A percentile compares a stretch with the other conserved stretches of the same genome.
These are phyloP conservation scores for Sporisorium scitamineum DNA, from an alignment of 1,284 basidiomycete genomes.

Conservation along the genomic window DNA sequence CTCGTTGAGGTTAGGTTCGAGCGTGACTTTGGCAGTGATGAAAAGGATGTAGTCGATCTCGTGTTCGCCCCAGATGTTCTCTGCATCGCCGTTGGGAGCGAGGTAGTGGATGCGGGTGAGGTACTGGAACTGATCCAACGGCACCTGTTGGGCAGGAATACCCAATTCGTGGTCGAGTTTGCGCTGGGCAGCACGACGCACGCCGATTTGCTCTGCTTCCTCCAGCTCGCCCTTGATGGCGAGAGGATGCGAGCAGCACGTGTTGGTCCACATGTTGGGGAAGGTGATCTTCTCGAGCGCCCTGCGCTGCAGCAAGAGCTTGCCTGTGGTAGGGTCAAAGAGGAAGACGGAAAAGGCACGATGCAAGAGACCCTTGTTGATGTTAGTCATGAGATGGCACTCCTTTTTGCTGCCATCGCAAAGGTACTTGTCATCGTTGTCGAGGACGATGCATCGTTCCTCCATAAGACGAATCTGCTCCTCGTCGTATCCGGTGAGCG, in stretches of 20 bases:
- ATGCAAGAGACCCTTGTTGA: slow-evolving; percentile 92
- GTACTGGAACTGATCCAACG: slow-evolving; percentile 90
- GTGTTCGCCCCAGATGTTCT: slow-evolving; percentile 97
- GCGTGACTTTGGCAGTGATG: slow-evolving; percentile 87
- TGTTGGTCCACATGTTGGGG: slow-evolving; percentile 99
- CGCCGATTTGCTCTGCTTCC: slow-evolving; percentile 77
- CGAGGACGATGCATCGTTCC: slow-evolving; percentile 94
- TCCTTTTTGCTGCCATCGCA: slow-evolving; percentile 84
- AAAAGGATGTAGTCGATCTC: slow-evolving; percentile 99
- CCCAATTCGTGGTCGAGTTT: slow-evolving; percentile 98
- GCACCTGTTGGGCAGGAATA: slow-evolving; percentile 80
- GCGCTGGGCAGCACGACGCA: slow-evolving; percentile 86
- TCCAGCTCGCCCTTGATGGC: slow-evolving; percentile 80
- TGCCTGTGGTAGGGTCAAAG: slow-evolving; percentile 92
- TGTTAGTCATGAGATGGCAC: slow-evolving; percentile 99
- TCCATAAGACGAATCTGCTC: slow-evolving; percentile 85
- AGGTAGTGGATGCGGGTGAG: slow-evolving; percentile 97
- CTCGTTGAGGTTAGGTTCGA: slow-evolving; percentile 88
- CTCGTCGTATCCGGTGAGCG: slow-evolving; percentile 68
- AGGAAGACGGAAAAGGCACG: slow-evolving; percentile 98
- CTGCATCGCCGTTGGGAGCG: slow-evolving; percentile 77
- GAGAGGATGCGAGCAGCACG: slow-evolving; percentile 97
- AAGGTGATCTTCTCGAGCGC: slow-evolving; percentile 99
- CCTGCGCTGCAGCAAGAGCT: slow-evolving; percentile 92
- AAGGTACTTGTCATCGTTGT: slow-evolving; percentile 81